These are phyloP conservation scores for Penicillium salamii DNA, from an alignment of 495 filamentous ascomycete genomes.

Conservation along the genomic window DNA sequence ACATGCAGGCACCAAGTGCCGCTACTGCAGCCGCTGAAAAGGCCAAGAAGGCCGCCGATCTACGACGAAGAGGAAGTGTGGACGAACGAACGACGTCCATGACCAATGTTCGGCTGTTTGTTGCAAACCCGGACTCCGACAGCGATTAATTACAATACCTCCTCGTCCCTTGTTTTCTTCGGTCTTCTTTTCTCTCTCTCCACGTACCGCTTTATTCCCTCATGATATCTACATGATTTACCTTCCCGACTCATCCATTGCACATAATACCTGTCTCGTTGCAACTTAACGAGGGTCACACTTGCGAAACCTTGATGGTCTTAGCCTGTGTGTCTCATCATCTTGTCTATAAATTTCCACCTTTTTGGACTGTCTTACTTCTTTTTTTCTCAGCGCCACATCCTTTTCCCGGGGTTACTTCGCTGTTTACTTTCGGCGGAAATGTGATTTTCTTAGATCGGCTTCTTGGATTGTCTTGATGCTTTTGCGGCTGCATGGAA, in stretches of 20 bases:
- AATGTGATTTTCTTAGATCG: constrained; percentile 2
- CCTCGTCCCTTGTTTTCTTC: constrained; percentile 2
- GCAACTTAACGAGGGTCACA: constrained; percentile 9
- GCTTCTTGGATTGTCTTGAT: background rate
- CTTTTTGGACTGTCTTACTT: constrained; percentile 3
- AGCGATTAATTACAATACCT: constrained; percentile 49
- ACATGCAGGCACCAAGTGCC: constrained; percentile 47
- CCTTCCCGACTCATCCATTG: constrained; percentile 13
- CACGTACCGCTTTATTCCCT: constrained; percentile 8
- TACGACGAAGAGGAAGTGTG: constrained; percentile 83
- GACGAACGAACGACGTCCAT: constrained; percentile 85
- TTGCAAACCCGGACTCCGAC: constrained; percentile 83
- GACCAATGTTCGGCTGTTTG: constrained; percentile 81
- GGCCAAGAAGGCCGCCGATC: constrained; percentile 69
- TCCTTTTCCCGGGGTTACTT: constrained; percentile 8
- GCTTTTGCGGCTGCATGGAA: background rate
- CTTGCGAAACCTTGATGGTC: constrained; percentile 19
- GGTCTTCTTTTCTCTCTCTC: constrained; percentile 11
- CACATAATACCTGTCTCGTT: constrained; percentile 26
- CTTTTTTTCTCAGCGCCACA: constrained; percentile 5
- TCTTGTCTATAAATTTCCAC: constrained; percentile 18
- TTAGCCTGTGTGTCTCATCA: background rate
- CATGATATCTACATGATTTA: constrained; percentile 14
- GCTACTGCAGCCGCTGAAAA: constrained; percentile 55
- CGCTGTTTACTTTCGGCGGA: constrained; percentile 1